phyloP scores from a whole-genome alignment of 2,329 filamentous ascomycete species.

The Capronia epimyces region DNA sequence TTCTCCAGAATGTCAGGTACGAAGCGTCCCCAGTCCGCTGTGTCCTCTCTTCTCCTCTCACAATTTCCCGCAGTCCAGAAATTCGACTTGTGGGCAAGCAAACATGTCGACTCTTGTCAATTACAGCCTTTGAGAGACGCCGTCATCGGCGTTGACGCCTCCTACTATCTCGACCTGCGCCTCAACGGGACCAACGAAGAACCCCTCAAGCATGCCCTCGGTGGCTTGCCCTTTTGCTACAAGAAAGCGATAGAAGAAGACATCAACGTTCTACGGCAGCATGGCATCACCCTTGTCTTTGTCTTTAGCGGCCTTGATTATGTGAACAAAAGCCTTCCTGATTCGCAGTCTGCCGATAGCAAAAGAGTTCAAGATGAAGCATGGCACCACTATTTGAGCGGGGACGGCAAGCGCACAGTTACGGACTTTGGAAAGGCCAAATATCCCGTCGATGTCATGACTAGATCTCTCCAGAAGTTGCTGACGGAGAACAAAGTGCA shows the following conservation, averaged over 20 bases:
- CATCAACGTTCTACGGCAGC: constrained; percentile 63
- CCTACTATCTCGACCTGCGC: constrained; percentile 77
- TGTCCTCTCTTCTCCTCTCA: constrained; percentile 8
- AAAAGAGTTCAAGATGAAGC: constrained; percentile 68
- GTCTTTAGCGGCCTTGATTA: constrained; percentile 86
- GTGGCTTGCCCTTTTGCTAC: constrained; percentile 77
- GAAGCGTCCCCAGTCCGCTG: not conserved
- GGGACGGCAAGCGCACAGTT: constrained; percentile 67
- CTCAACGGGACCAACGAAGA: constrained; percentile 71
- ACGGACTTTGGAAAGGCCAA: constrained; percentile 72
- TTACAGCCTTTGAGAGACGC: constrained; percentile 68
- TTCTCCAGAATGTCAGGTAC: constrained; percentile 23
- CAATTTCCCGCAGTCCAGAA: constrained; percentile 38
- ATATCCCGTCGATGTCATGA: constrained; percentile 56
- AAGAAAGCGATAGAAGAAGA: constrained; percentile 69
- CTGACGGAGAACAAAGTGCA: constrained; percentile 64
- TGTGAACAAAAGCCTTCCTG: constrained; percentile 64
- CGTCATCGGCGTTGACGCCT: constrained; percentile 79
- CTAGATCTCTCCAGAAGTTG: constrained; percentile 69
- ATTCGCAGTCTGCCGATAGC: constrained; percentile 52
- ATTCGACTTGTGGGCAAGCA: constrained; percentile 54
- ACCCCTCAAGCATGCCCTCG: constrained; percentile 81
- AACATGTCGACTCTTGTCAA: constrained; percentile 51
- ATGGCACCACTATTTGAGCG: constrained; percentile 80
- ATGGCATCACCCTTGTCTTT: constrained; percentile 74